These are phyloP conservation scores for Didymosphaeria variabile DNA, from an alignment of 2,329 filamentous ascomycete species.

Conservation along the genomic window DNA sequence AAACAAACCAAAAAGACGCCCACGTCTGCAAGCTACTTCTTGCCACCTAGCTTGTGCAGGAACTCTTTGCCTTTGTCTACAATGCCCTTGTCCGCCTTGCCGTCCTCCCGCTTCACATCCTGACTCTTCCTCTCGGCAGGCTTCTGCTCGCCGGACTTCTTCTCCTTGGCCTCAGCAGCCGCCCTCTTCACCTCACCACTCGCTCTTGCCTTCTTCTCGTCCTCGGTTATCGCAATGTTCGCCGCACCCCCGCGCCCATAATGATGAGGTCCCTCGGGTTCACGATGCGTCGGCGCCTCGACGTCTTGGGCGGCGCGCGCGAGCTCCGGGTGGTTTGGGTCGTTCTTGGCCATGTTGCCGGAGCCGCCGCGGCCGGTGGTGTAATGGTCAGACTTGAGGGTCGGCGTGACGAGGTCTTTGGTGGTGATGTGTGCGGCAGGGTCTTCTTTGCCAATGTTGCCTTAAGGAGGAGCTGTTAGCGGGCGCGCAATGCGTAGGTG, in stretches of 20 bases:
- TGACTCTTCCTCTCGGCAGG: constrained; percentile 46
- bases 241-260: constrained; percentile 79
- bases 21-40: constrained; percentile 44
- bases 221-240: constrained; percentile 67
- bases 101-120: constrained; percentile 28
- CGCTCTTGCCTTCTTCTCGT: constrained; percentile 45
- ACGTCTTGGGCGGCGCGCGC: constrained; percentile 87
- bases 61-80: constrained; percentile 65
- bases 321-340: constrained; percentile 70
- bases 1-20: not conserved
- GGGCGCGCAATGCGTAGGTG: not conserved
- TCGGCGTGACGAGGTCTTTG: constrained; percentile 80
- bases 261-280: constrained; percentile 68
- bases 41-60: constrained; percentile 51
- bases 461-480: constrained; percentile 40
- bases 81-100: constrained; percentile 49
- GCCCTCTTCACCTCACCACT: not conserved
- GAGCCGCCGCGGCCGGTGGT: constrained; percentile 90
- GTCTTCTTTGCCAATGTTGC: constrained; percentile 58
- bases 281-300: constrained; percentile 61
- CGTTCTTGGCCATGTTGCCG: constrained; percentile 86
- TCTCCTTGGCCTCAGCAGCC: constrained; percentile 17
- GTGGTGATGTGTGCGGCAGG: constrained; percentile 43
- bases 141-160: constrained; percentile 40
- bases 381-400: constrained; percentile 81